Conservation (phyloP, 1,139 yeast species). For the Suhomyces bokatorum region DNA sequence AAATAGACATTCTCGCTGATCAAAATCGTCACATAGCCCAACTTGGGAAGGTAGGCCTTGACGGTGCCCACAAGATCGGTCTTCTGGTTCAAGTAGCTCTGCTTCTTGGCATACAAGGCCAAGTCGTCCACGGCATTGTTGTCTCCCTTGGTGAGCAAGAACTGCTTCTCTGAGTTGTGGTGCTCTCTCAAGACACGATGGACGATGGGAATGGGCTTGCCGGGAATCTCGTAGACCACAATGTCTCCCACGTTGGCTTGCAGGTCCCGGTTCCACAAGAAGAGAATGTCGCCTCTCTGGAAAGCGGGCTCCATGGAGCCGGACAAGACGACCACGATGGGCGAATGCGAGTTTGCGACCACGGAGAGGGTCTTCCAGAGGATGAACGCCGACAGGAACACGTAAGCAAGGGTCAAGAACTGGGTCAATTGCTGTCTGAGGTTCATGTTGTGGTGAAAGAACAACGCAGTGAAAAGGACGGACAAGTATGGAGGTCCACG, state of each 20-base stretch:
- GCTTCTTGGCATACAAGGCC: conserved; percentile 76
- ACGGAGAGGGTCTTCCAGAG: conserved; percentile 85
- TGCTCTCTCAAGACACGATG: conserved; percentile 92
- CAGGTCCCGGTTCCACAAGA: conserved; percentile 82
- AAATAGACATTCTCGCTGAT: conserved; percentile 86
- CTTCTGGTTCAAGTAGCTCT: conserved; percentile 71
- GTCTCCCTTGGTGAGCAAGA: conserved; percentile 91
- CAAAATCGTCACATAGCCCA: conserved; percentile 89
- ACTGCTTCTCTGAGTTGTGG: conserved; percentile 58
- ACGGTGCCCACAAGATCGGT: conserved; percentile 87
- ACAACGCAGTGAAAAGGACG: conserved; percentile 12
- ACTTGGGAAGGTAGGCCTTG: conserved; percentile 84
- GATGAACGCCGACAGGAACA: conserved; percentile 85
- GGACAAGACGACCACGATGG: conserved; percentile 92
- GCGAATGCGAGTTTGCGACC: conserved; percentile 82
- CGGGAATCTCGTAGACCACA: conserved; percentile 88
- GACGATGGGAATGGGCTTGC: conserved; percentile 87
- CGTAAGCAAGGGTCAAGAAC: conserved; percentile 70
- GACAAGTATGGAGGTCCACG: no score
- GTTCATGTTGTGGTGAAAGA: conserved; percentile 32
- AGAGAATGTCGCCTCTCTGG: conserved; percentile 93
- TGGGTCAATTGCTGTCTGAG: conserved; percentile 53
- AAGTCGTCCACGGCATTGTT: conserved; percentile 92
- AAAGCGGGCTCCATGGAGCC: conserved; percentile 99
- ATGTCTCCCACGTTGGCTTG: conserved; percentile 84